Base-by-base conservation (phyloP, 805 yeast species). In the Candida ficus region DNA sequence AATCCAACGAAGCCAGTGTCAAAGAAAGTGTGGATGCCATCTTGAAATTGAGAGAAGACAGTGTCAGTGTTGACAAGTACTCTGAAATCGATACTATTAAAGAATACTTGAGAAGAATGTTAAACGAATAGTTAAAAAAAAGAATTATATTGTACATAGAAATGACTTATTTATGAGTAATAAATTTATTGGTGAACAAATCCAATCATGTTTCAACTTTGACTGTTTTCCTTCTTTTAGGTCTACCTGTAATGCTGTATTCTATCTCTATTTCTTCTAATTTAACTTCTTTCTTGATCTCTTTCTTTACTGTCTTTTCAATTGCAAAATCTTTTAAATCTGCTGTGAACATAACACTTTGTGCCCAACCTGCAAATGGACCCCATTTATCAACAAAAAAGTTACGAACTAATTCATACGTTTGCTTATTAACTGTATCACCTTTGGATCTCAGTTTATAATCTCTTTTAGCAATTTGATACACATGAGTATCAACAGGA, bases 291-390 rank as follows among this genome's bases (percentile, higher is more conserved):
- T 12, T 29, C 32, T 38, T 46, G 29, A 14, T 18, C 27, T 60
- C 45, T 37, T 49, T 56, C 33, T 50, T 53, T 5, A 53, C 49
- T 44, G 78, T 80, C 14, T 78, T 61, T 1, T 93, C 93, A 53
- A 80, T 81, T 41, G 84, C 75, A 42, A 86, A 68, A 44, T 84
- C 89, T 37, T 64, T 63, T 41, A 90, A 69, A 55, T 89, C 96
- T 6, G 89, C 86, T 0, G 97, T 83, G 62, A 90, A 90, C 42
- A 90, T 67, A 10, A 91, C 88, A n/a, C 91, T 83, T 55, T 91
- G 99, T 0, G 98, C 98, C 99, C 99, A 93, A 0, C 99, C 99
- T 2, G 99, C 97, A 57, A 83, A 84, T 2, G 75, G 75, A 0
- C 96, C 97, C 91, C 96, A 93, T 33, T 80, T 63, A 0, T 70